Evolutionary conservation across 352 stramenopile species (phyloP).

Genomic region (Phytophthora fragariae): DNA sequence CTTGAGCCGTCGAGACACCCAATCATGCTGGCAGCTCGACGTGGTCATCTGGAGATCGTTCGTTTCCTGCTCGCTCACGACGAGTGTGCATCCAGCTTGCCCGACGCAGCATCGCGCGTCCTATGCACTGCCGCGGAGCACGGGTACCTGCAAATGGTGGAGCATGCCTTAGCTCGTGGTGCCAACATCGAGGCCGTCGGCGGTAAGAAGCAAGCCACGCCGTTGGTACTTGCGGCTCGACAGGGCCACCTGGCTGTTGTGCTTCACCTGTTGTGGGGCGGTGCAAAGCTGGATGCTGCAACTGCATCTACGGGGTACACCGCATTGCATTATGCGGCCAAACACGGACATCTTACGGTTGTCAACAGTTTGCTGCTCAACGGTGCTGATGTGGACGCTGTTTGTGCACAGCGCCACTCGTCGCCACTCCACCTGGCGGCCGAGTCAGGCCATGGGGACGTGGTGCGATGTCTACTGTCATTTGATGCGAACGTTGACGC

Average conservation of each 20-base stretch:
- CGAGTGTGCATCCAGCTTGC: slow-evolving; percentile 45
- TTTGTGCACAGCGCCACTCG: slow-evolving; percentile 41
- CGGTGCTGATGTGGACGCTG: slow-evolving; percentile 56
- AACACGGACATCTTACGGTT: slow-evolving; percentile 61
- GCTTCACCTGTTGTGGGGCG: slow-evolving; percentile 58
- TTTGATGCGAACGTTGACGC: slow-evolving; percentile 60
- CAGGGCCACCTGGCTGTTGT: slow-evolving; percentile 58
- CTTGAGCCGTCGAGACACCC: slow-evolving; percentile 46
- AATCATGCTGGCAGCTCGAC: slow-evolving; percentile 51
- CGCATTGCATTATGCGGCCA: slow-evolving; percentile 58
- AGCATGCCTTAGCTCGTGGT: slow-evolving; percentile 53
- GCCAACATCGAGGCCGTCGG: slow-evolving; percentile 47
- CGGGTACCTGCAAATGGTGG: slow-evolving; percentile 60
- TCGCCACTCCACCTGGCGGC: slow-evolving; percentile 59
- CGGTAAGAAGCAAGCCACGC: slow-evolving; percentile 46
- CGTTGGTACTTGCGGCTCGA: slow-evolving; percentile 57
- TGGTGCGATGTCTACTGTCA: slow-evolving; percentile 59
- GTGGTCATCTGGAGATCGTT: slow-evolving; percentile 57
- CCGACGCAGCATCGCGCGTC: slow-evolving; percentile 48
- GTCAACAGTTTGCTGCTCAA: slow-evolving; percentile 66
- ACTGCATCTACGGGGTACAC: slow-evolving; percentile 54
- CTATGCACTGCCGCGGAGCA: slow-evolving; percentile 55
- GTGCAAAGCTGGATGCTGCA: slow-evolving; percentile 50
- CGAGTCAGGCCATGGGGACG: slow-evolving; percentile 58
- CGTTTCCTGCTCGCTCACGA: slow-evolving; percentile 49